phyloP scores from a whole-genome alignment of 305 asterid genomes.

The Solanum chacoense region DNA sequence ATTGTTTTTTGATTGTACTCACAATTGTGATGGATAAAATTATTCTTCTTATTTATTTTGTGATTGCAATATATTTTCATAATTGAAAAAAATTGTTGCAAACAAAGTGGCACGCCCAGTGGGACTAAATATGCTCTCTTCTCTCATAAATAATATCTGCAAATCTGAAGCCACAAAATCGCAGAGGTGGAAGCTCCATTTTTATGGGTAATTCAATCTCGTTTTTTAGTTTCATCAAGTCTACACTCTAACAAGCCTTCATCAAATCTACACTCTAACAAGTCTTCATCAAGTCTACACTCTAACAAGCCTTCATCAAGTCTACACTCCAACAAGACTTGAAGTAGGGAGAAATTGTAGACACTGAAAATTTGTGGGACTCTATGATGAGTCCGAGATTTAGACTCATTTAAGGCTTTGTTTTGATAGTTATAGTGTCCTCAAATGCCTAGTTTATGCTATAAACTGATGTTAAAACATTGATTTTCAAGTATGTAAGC shows the following conservation, averaged over 20 bases:
- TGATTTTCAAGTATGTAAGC: too few species aligned
- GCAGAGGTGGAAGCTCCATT: neutral
- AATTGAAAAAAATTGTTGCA: neutral
- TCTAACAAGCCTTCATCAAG: too few species aligned
- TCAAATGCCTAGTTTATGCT: too few species aligned
- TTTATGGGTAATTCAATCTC: neutral
- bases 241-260: neutral
- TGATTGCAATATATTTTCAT: neutral
- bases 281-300: too few species aligned
- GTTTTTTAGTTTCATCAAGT: neutral
- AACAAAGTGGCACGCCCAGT: neutral
- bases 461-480: too few species aligned
- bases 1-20: neutral
- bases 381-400: too few species aligned
- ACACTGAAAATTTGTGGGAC: too few species aligned
- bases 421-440: too few species aligned
- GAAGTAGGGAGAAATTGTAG: too few species aligned
- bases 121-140: neutral
- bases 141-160: neutral
- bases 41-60: too few species aligned
- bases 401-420: too few species aligned
- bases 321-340: too few species aligned
- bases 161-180: neutral
- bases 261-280: neutral
- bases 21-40: neutral